Base-by-base conservation (phyloP, 768 basidiomycete species). In the Austroboletus festivus region DNA sequence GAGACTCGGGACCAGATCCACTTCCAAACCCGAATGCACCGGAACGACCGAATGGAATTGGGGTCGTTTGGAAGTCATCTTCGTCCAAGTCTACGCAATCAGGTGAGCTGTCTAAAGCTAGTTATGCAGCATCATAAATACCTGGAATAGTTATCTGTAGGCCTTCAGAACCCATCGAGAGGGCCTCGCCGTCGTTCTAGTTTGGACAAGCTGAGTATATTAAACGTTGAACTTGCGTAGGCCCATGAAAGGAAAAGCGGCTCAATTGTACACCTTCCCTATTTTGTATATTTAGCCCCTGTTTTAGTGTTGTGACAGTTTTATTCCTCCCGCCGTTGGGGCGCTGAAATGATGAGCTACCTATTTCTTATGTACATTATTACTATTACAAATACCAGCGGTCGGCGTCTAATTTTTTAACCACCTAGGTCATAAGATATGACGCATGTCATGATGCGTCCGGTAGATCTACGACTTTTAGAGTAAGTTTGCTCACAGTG, bases 51-150 rank as follows among this genome's bases (percentile, higher is more conserved):
- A 91, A 90, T 2, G 86, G 82, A 45, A 80, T 80, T 19, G 78
- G 71, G 18, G 86, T 80, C 3, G 78, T 74, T 53, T 68, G 64
- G 50, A 77, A 79, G 57, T 87, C 83, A 53, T 87, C 86, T 56
- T 89, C 88, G 57, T 84, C 85, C 68, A 92, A 85, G 64, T 89
- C 89, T 92, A 58, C 26, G 49, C n/a, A n/a, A 34, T 21, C 30
- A 24, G 7, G 30, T 52, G 38, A 53, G 44, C n/a, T 35, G 31
- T 45, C 9, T 26, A 41, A 44, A 4, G 4, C 18, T 5, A 26
- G 7, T 28, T 6, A 28, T 11, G 26, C 2, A 9, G n/a, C n/a
- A 10, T 8, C 20, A 38, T n/a, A 30, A 54, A 55, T 51, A 74
- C 74, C 75, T 60, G 74, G 74, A 20, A 76, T 76, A 42, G 75